Base-by-base conservation (phyloP, 2,329 filamentous ascomycete species). In the Aspergillus sp. region DNA sequence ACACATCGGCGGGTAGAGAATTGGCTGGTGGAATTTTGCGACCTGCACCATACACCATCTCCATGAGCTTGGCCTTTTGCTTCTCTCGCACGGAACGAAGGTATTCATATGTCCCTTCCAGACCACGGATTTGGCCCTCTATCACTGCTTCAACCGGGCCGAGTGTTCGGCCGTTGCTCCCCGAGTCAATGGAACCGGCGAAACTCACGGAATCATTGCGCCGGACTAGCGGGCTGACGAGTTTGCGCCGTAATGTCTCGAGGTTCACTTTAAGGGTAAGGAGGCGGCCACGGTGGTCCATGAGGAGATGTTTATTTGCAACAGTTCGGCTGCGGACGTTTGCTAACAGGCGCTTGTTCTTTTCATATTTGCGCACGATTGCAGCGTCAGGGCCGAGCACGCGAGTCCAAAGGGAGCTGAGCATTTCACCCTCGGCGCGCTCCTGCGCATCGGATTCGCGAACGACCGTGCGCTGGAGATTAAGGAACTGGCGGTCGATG, bases 401-500 rank as follows among this genome's bases (percentile, higher is more conserved):
- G 47, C 88, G 87, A 2, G 90, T 90, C 93, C 93, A 98, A 8
- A 97, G 83, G 3, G 87, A 89, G 2, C 88, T 88, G 44, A 97
- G 87, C 67, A 95, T 83, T 68, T 96, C 91, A 61, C 86, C 87
- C 71, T 96, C 90, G 31, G 87, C 81, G 43, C 88, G 87, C 62
- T 96, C 91, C 70, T 97, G 91, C 6, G 85, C 84, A 62, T 90
- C 88, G 19, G 88, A 86, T 76, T 97, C 93, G 67, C 91, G 90
- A 55, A 90, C 88, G 9, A 96, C 92, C 5, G 87, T 90, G 60
- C 92, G 88, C 62, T 91, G 91, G 1, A 97, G 83, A 72, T 95
- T 96, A 61, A 92, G 83, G 75, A 97, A 96, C 72, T 96, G 91
- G 53, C 87, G 85, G 76, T 98, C 93, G 65, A 97, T 92, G 58